Evolutionary conservation across 768 basidiomycete genomes (phyloP).

Genomic region (Tricholomella constricta): DNA sequence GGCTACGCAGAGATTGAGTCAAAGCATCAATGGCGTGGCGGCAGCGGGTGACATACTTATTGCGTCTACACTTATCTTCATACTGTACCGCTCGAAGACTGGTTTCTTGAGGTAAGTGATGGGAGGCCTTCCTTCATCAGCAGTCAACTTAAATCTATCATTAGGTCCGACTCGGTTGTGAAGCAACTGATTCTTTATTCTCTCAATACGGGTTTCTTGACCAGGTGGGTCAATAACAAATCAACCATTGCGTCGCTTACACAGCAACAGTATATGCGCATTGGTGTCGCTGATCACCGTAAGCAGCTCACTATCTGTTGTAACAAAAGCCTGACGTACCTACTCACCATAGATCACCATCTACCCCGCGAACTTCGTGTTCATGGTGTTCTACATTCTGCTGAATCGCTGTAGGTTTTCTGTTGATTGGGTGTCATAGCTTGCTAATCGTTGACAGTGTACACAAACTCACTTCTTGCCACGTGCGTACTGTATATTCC

Average conservation of each 20-base stretch:
- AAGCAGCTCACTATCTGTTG: not conserved
- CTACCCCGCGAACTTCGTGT: conserved; percentile 6
- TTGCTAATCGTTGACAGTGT: conserved; percentile 2
- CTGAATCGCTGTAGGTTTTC: conserved; percentile 7
- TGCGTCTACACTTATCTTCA: conserved; percentile 7
- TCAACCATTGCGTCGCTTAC: not conserved
- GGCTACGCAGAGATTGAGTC: not conserved
- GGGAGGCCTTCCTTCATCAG: not conserved
- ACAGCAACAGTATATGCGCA: conserved; percentile 3
- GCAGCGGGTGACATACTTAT: conserved; percentile 12
- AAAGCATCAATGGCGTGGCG: conserved; percentile 9
- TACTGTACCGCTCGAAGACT: conserved; percentile 9
- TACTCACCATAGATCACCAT: conserved; percentile 4
- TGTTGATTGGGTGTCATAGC: not conserved
- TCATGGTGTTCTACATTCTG: conserved; percentile 9
- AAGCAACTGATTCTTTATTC: conserved; percentile 16
- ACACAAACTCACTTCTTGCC: conserved; percentile 13
- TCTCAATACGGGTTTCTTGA: conserved; percentile 13
- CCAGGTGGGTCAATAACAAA: conserved; percentile 1
- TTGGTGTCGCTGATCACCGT: conserved; percentile 8
- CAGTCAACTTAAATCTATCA: not conserved
- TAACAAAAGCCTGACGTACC: not conserved
- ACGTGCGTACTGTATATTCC: conserved; percentile 5
- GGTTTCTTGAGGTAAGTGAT: conserved; percentile 9
- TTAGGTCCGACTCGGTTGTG: conserved; percentile 12